Evolutionary conservation across 257 asterid species (phyloP), one percentile per base, ranked within the genome.

Genomic region (Sherardia arvensis): DNA sequence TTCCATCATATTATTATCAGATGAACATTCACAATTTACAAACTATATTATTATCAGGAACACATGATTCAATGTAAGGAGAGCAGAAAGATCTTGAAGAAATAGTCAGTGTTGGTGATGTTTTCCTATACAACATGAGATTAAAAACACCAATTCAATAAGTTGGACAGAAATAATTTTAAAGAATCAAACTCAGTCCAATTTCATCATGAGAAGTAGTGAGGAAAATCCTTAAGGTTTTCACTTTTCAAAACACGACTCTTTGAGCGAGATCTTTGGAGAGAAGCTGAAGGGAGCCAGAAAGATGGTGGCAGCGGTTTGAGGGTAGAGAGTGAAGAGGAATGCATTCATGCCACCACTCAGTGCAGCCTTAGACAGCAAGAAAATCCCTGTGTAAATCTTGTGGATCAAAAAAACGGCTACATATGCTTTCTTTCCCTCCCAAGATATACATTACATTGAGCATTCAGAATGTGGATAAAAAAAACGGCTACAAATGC

Each of bases 341-440:
- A 64, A 87, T 36, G 97, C 74, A 63, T 79, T 87, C 96, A 87
- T 87, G 4, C 97, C 97, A 26, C 79, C 93, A 65, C 84, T 88
- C 15, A 90, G 84, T 8, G 97, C 95, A 67, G 84, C 80, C 76
- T 87, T 90, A 0, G 97, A 80, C 11, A 90, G 83, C 78, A 90
- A 65, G 87, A 87, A 87, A 77, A 85, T 84, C 21, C 87, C 96
- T 0, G 95, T 87, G 40, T 90, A 90, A 0, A 85, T 73, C 6
- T 69, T 22, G 53, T 90, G 89, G 75, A 85, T 77, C 0, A 66
- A 53, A 28, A 85, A 1, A 51, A 87, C 82, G 20, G 74, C 94
- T 30, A 80, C 18, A 29, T 70, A 62, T 3, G 78, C 66, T 64
- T 77, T 83, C 59, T 74, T 78, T 67, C 18, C 83, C 53, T 36